These are phyloP conservation scores for Geotrichum australiense DNA, from an alignment of 1,139 yeast species.

Conservation along the genomic window DNA sequence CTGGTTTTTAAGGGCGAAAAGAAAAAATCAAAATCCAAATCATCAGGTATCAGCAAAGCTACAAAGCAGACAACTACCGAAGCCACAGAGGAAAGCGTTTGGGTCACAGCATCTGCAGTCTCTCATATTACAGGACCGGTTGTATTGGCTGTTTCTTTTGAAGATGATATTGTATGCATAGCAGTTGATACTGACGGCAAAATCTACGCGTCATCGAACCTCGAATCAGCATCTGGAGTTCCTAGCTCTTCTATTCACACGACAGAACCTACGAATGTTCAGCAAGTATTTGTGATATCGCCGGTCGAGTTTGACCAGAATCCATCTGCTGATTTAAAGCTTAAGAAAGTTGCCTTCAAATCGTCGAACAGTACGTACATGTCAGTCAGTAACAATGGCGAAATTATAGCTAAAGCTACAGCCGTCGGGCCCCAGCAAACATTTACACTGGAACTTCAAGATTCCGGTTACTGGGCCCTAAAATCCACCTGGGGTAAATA, in stretches of 20 bases:
- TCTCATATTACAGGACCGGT: conserved; percentile 39
- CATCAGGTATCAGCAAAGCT: conserved; percentile 7
- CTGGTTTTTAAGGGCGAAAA: conserved; percentile 41
- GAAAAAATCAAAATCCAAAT: conserved; percentile 26
- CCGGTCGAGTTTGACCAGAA: conserved; percentile 24
- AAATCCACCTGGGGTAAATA: conserved; percentile 21
- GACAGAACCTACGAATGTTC: conserved; percentile 35
- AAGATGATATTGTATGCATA: conserved; percentile 22
- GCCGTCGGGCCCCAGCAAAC: conserved; percentile 38
- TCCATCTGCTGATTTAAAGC: conserved; percentile 13
- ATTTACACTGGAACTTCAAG: conserved; percentile 25
- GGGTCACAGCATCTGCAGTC: conserved; percentile 34
- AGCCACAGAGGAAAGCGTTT: conserved; percentile 27
- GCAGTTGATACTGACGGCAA: conserved; percentile 24
- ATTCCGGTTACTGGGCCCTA: conserved; percentile 22
- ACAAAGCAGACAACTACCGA: conserved; percentile 9
- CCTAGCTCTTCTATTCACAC: conserved; percentile 21
- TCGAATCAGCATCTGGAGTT: conserved; percentile 21
- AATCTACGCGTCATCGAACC: conserved; percentile 24
- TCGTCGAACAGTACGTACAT: conserved; percentile 33
- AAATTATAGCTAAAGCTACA: conserved; percentile 31
- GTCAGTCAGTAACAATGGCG: conserved; percentile 25
- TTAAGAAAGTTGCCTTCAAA: conserved; percentile 32
- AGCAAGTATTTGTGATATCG: conserved; percentile 37
- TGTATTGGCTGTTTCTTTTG: conserved; percentile 22